phyloP scores from a whole-genome alignment of 768 basidiomycete genomes.

The Polyporus arcularius region DNA sequence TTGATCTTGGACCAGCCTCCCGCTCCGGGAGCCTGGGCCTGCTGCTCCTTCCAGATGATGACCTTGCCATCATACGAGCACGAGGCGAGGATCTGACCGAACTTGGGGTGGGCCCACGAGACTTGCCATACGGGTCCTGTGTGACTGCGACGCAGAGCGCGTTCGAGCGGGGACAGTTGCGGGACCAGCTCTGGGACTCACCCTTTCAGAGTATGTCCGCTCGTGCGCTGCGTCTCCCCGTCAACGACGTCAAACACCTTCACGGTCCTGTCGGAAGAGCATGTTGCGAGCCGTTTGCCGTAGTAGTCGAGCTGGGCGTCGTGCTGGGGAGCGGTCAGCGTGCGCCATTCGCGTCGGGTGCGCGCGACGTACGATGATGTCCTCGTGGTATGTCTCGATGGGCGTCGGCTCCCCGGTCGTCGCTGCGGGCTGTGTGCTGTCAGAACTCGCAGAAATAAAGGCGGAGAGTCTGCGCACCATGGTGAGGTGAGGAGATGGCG shows the following conservation, averaged over 20 bases:
- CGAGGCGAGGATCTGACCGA: conserved; percentile 94
- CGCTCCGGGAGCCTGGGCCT: conserved; percentile 49
- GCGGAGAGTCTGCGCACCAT: too few species aligned
- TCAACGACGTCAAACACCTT: conserved; percentile 94
- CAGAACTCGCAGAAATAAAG: too few species aligned
- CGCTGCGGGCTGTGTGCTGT: conserved; percentile 14
- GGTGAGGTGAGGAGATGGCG: too few species aligned
- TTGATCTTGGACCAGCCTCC: conserved; percentile 92
- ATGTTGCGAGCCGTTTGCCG: conserved; percentile 94
- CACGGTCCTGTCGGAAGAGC: conserved; percentile 93
- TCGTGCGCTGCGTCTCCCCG: conserved; percentile 70
- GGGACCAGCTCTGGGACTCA: conserved; percentile 33
- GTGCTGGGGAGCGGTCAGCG: conserved; percentile 56
- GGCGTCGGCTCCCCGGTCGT: conserved; percentile 52
- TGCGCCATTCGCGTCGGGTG: conserved; percentile 7
- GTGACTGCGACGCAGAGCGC: conserved; percentile 56
- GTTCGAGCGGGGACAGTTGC: background rate
- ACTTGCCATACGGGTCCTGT: conserved; percentile 98
- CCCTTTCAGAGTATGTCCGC: conserved; percentile 81
- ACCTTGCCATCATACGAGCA: conserved; percentile 99
- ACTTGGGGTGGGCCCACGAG: conserved; percentile 98
- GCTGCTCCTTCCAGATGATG: conserved; percentile 95
- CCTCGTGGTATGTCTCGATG: conserved; percentile 95
- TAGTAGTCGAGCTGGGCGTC: conserved; percentile 99
- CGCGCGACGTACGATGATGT: conserved; percentile 84